Base-by-base conservation (phyloP, 345 rosid species). In the Eucalyptus camaldulensis region DNA sequence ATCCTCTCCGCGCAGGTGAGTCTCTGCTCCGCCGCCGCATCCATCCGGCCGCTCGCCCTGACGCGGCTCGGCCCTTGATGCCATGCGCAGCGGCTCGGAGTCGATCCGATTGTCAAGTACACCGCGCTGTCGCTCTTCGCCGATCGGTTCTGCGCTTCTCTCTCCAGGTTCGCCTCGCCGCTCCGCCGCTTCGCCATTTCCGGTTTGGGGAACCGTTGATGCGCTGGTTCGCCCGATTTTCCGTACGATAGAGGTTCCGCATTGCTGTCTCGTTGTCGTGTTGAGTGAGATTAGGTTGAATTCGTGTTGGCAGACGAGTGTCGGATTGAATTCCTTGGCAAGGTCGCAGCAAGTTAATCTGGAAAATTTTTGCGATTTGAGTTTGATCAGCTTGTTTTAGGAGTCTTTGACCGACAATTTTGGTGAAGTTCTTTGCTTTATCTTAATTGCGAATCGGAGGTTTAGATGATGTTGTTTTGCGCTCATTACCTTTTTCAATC, bases 61-160 rank as follows among this genome's bases (percentile, higher is more conserved):
- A 53, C 58, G 58, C 25, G 58, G 58, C 58, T 53, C 58, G 25
- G 58, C 58, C 58, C 58, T 21, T 53, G 58, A 53, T 3, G 58
- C 58, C 25, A 53, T 53, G 58, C 51, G 43, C 86, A 96, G 98
- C 91, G 91, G 88, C 95, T 96, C 29, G 67, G 92, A 65, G 95
- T 94, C 85, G 89, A 94, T 89, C 97, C 98, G 19, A 62, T 92
- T 16, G 95, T 96, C 91, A 97, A 97, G 80, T 96, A 96, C 93
- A 92, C 97, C 15, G 92, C 99, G 3, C 87, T 96, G 44, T 93
- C 96, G 19, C 96, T 96, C 88, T 96, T 97, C 86, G 93, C 93
- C 5, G 95, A 92, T 89, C 96, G 98, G 85, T 96, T 95, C 92
- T 91, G 76, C 51, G 91, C 93, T 11, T 93, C 93, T 85, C 89